Percentiles rank a stretch among this genome's conserved stretches.
These are phyloP conservation scores for Xylaria acuta DNA, from an alignment of 495 filamentous ascomycete genomes.

Conservation along the genomic window DNA sequence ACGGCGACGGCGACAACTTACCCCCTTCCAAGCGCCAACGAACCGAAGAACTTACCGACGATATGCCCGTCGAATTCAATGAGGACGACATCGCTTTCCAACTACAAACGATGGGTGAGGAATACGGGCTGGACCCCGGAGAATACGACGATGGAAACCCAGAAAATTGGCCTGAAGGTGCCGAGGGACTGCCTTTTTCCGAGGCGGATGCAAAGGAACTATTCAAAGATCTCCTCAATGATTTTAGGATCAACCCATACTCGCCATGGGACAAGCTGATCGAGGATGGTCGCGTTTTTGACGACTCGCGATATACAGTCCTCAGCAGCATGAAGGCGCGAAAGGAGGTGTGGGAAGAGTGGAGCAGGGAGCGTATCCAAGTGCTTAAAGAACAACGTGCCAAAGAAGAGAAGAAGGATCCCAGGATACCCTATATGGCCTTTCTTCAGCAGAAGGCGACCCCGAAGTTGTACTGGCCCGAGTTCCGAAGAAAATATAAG, in stretches of 20 bases:
- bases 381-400: conserved; percentile 72
- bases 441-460: conserved; percentile 83
- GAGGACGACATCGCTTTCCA: conserved; percentile 96
- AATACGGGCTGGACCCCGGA: conserved; percentile 65
- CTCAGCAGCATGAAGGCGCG: conserved; percentile 80
- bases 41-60: conserved; percentile 61
- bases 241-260: conserved; percentile 84
- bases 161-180: conserved; percentile 73
- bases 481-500: conserved; percentile 90
- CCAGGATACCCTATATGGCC: conserved; percentile 79
- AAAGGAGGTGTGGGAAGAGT: conserved; percentile 80
- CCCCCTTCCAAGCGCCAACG: conserved; percentile 69
- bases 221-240: conserved; percentile 86
- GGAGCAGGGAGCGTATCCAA: conserved; percentile 76
- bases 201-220: conserved; percentile 72
- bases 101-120: conserved; percentile 82
- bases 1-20: conserved; percentile 52
- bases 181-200: conserved; percentile 69
- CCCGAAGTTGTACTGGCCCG: conserved; percentile 93
- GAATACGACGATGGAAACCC: conserved; percentile 73
- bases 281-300: conserved; percentile 79
- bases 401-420: conserved; percentile 82
- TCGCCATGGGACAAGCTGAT: conserved; percentile 88
- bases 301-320: conserved; percentile 85
- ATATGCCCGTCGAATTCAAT: conserved; percentile 80